Conservation (phyloP, 148 eudicot genomes). For the Nepenthes mirabilis region DNA sequence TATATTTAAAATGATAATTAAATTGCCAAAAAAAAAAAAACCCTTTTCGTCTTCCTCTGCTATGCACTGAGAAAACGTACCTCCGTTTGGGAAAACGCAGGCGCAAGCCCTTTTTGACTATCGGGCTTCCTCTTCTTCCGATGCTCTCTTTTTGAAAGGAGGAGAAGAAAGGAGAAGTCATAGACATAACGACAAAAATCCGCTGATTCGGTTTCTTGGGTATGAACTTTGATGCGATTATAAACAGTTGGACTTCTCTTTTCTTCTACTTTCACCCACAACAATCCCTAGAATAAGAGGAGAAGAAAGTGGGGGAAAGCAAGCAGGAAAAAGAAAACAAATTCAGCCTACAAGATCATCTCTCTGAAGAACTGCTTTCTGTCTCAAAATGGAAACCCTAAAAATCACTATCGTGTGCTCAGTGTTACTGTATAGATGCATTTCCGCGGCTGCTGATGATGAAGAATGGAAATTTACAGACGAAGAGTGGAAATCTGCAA, state of each 20-base stretch:
- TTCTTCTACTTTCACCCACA: neutral
- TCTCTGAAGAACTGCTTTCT: neutral
- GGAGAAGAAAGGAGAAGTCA: too few relatives aligned
- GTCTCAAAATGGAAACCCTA: slow-evolving; percentile 12
- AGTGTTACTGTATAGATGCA: slow-evolving; percentile 11
- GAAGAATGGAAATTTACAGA: slow-evolving; percentile 28
- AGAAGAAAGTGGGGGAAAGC: neutral
- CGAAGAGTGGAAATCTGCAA: slow-evolving; percentile 44
- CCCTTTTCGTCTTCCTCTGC: too few relatives aligned
- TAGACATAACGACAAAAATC: too few relatives aligned
- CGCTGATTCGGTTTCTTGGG: too few relatives aligned
- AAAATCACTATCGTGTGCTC: slow-evolving; percentile 8
- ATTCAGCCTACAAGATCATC: neutral
- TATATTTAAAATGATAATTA: too few relatives aligned
- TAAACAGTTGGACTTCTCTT: neutral
- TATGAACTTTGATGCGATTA: too few relatives aligned
- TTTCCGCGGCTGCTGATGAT: slow-evolving; percentile 6
- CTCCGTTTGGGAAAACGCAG: too few relatives aligned
- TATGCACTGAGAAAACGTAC: too few relatives aligned
- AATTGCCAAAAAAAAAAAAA: too few relatives aligned
- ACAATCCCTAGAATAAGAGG: slow-evolving; percentile 6
- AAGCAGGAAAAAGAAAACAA: neutral
- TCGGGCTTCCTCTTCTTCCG: too few relatives aligned
- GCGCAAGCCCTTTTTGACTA: too few relatives aligned
- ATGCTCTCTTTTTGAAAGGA: too few relatives aligned